Evolutionary conservation across 148 eudicot genomes (phyloP), one percentile per base, ranked within the genome.

Genomic region (Gaultheria prostrata): DNA sequence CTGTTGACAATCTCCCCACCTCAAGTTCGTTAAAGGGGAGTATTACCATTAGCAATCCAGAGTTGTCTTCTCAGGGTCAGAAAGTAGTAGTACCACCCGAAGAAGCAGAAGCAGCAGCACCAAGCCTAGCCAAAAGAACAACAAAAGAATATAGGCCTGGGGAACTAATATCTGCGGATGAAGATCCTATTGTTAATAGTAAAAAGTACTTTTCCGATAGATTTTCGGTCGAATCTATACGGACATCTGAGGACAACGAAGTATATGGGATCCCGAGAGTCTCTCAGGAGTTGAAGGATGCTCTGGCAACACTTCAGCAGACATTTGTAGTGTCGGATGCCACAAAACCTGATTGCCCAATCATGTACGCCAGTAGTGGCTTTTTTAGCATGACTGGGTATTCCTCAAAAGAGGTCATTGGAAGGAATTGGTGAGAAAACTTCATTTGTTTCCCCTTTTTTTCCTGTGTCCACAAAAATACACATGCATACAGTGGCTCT

Each of bases 241-340:
- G 93, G 79, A 83, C 90, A 9, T 94, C 98, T 0, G 93, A 89
- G 69, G 97, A 91, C 8, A 91, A 90, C 2, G 90, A 85, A 28
- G 39, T 30, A 3, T 17, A 73, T 18, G 85, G 77, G 0, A 3
- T 88, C 6, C 98, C 94, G 0, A 90, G 96, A 73, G 96, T 92
- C 35, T 97, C 99, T 10, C 94, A 97, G 75, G 99, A 97, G 83
- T 81, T 97, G 76, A 97, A 93, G 83, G 98, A 95, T 51, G 99
- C 98, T 46, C 80, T 97, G 79, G 89, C 97, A 0, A 92, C 93
- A 2, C 82, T 97, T 77, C 96, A 97, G 73, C 99, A 97, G 80
- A 97, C 99, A 0, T 97, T 97, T 89, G 99, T 97, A 28, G 98
- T 97, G 26, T 95, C 98, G 1, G 99, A 97, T 84, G 99, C 99